Conservation (phyloP, 345 rosid genomes). For the Kandelia obovata region DNA sequence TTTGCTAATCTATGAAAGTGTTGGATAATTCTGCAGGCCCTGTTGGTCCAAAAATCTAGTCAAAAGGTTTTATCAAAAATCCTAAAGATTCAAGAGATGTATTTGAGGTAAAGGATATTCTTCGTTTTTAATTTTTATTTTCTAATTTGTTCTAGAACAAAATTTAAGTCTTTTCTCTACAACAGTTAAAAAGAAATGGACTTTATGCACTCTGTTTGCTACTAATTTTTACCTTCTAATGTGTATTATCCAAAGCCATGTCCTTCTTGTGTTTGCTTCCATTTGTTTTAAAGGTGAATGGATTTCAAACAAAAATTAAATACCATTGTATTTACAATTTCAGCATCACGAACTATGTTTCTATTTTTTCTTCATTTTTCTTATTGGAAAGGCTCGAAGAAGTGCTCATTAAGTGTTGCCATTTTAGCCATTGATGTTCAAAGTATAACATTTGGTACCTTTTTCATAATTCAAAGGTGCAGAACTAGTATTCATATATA, state of each 20-base stretch:
- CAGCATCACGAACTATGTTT: background rate
- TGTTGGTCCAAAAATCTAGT: constrained; percentile 14
- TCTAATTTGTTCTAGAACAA: no score
- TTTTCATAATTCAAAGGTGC: no score
- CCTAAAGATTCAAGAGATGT: constrained; percentile 19
- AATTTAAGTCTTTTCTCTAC: background rate
- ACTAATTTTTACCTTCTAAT: background rate
- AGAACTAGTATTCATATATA: no score
- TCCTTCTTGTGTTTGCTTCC: background rate
- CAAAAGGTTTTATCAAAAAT: constrained; percentile 12
- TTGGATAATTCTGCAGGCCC: constrained; percentile 15
- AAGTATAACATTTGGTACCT: no score
- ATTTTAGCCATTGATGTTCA: no score
- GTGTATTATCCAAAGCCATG: background rate
- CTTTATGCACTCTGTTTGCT: background rate
- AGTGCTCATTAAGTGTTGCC: no score
- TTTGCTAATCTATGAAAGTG: background rate
- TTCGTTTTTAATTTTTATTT: background rate
- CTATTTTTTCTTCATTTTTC: background rate
- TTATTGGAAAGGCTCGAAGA: background rate
- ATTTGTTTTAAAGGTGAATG: background rate
- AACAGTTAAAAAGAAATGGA: background rate
- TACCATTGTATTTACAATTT: background rate
- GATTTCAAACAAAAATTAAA: background rate
- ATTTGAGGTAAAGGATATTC: constrained; percentile 18